Conservation (phyloP, 176 grass and related monocot genomes). For the Eragrostis curvula region DNA sequence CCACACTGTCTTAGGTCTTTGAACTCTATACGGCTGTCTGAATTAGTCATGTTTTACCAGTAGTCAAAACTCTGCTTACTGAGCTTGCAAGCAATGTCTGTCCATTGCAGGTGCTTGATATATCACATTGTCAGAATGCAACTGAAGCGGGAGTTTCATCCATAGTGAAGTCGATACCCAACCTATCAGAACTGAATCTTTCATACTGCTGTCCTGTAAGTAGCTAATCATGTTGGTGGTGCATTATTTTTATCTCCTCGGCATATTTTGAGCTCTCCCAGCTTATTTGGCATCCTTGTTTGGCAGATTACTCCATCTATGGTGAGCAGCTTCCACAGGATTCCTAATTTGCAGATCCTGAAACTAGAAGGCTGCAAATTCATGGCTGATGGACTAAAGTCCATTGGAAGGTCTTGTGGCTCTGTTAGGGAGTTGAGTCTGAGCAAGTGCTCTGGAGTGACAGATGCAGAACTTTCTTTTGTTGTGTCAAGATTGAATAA, state of each 20-base stretch:
- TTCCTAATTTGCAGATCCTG: constrained; percentile 57
- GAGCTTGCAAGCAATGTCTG: constrained; percentile 22
- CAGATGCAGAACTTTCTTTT: constrained; percentile 71
- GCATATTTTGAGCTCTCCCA: constrained; percentile 1
- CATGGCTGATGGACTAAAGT: constrained; percentile 55
- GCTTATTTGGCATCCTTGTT: constrained; percentile 26
- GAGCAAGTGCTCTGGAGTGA: constrained; percentile 82
- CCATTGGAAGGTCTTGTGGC: constrained; percentile 59
- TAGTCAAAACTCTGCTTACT: not conserved
- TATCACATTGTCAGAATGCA: constrained; percentile 73
- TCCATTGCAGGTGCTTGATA: constrained; percentile 66
- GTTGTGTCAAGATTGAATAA: constrained; percentile 61
- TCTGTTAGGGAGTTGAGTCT: constrained; percentile 77
- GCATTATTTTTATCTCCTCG: constrained; percentile 5
- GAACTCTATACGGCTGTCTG: not conserved
- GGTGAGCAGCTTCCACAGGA: constrained; percentile 43
- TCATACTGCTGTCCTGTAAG: constrained; percentile 78
- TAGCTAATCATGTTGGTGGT: constrained; percentile 10
- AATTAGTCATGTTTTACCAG: not conserved
- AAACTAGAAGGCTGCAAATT: constrained; percentile 82
- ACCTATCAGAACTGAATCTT: constrained; percentile 62
- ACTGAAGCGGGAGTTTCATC: constrained; percentile 59
- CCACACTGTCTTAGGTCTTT: not conserved
- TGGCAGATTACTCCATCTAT: constrained; percentile 66
- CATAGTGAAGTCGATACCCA: constrained; percentile 47